Evolutionary conservation across 495 filamentous ascomycete species (phyloP).

Genomic region (Tuber indicum): DNA sequence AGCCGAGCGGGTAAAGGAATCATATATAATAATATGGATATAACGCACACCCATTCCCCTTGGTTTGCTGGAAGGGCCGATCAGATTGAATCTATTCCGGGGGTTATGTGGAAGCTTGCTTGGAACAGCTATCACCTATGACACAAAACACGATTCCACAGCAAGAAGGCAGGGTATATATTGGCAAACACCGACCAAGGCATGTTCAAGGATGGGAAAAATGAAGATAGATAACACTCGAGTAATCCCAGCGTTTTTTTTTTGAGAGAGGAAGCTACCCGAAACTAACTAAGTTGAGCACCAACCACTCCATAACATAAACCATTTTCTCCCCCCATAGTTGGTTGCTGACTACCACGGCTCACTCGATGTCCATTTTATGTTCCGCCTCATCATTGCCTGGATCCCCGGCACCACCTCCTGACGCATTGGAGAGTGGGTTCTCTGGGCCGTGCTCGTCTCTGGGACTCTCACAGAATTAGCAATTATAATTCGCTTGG

Average conservation of each 20-base stretch:
- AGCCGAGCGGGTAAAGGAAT: background rate
- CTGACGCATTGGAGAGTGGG: no score
- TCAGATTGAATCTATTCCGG: background rate
- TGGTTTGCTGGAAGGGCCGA: background rate
- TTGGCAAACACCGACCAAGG: background rate
- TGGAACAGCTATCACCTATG: background rate
- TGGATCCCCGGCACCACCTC: no score
- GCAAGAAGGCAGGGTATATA: fast-evolving
- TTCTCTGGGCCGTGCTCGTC: background rate
- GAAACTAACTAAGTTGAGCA: background rate
- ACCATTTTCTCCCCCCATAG: no score
- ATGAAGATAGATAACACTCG: background rate
- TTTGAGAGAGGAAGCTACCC: background rate
- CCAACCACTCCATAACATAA: background rate
- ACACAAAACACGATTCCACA: background rate
- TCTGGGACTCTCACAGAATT: background rate
- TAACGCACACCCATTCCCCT: background rate
- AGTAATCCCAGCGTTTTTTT: background rate
- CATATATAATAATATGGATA: no score
- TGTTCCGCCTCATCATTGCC: fast-evolving
- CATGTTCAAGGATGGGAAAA: background rate
- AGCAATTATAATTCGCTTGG: background rate
- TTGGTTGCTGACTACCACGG: background rate
- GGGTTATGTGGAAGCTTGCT: background rate
- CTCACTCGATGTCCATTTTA: background rate